These are phyloP conservation scores for Sclerotinia sclerotiorum DNA, from an alignment of 2,329 filamentous ascomycete species.

Conservation along the genomic window DNA sequence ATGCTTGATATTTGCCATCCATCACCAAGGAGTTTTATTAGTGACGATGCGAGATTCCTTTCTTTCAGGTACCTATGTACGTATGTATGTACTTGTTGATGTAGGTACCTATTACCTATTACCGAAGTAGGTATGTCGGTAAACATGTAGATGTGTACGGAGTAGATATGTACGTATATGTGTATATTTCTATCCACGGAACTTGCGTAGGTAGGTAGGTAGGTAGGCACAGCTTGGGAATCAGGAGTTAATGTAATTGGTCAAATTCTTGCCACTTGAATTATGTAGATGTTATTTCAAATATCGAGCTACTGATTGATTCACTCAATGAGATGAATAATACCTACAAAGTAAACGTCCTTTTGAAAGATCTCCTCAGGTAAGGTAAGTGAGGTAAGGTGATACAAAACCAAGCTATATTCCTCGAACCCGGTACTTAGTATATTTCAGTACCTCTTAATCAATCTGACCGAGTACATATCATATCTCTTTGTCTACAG, in stretches of 20 bases:
- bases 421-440: slow-evolving; percentile 3
- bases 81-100: background rate
- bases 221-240: background rate
- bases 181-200: background rate
- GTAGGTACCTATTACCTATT: background rate
- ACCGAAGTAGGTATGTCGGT: too few species aligned
- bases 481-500: background rate
- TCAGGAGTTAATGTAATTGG: background rate
- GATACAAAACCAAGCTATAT: background rate
- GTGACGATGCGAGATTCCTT: background rate
- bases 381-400: background rate
- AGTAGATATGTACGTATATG: too few species aligned
- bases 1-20: background rate
- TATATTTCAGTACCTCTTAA: background rate
- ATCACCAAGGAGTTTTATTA: background rate
- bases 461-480: background rate
- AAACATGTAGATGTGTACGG: too few species aligned
- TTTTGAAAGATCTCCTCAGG: background rate
- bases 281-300: background rate
- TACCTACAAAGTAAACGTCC: background rate
- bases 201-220: background rate
- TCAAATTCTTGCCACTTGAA: background rate
- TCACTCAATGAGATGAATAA: too few species aligned
- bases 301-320: background rate
- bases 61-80: background rate